A percentile compares a stretch with the other conserved stretches of the same genome.
phyloP scores from a whole-genome alignment of 75 land plant species.

The Sequoia sempervirens region DNA sequence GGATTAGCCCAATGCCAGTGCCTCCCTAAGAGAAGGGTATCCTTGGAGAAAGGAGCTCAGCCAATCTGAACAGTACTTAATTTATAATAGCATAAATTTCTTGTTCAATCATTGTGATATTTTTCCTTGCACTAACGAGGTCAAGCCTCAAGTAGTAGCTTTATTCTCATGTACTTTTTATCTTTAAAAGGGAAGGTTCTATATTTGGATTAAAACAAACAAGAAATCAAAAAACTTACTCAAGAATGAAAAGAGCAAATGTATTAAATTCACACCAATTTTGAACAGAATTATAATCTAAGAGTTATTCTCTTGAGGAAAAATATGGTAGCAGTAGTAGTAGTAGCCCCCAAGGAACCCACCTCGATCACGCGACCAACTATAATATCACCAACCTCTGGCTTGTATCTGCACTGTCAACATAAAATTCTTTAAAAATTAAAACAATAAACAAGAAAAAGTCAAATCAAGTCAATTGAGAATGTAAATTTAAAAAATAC shows the following conservation, averaged over 20 bases:
- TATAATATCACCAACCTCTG: constrained; percentile 88
- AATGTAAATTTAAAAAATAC: not conserved
- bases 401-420: constrained; percentile 65
- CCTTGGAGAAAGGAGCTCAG: too few relatives aligned
- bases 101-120: not conserved
- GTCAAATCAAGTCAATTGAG: not conserved
- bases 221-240: not conserved
- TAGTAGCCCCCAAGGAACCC: not conserved
- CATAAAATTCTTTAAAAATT: not conserved
- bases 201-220: not conserved
- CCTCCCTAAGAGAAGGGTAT: too few relatives aligned
- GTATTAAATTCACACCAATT: not conserved
- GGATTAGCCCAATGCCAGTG: too few relatives aligned
- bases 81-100: not conserved
- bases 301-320: not conserved
- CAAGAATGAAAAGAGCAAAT: not conserved
- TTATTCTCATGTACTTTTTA: not conserved
- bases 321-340: not conserved
- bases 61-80: not conserved
- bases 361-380: constrained; percentile 95
- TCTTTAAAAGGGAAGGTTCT: not conserved
- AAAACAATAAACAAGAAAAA: not conserved
- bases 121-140: not conserved
- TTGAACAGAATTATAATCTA: not conserved
- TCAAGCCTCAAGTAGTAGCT: not conserved